Evolutionary conservation across 176 grass and related monocot genomes (phyloP), one percentile per base, ranked within the genome.

Genomic region (Triticum dicoccoides): DNA sequence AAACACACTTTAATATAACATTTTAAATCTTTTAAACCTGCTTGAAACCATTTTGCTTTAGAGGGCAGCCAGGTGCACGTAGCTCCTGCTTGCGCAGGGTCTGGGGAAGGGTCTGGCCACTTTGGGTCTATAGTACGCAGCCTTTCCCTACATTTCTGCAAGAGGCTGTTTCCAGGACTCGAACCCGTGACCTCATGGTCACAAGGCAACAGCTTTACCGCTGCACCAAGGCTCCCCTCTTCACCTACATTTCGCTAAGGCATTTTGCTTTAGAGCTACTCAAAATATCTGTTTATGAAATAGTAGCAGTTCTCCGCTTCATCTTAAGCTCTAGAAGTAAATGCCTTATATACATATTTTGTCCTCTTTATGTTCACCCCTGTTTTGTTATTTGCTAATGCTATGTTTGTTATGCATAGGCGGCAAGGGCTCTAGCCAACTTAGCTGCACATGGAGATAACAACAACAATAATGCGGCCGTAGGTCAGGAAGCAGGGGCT

Each of bases 391-490:
- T 37, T 84, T 77, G 68, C 66, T 87, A 69, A 89, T 87, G 6
- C 27, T 67, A 13, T 77, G 74, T 21, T 69, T 74, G 62, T 81
- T 73, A 61, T 84, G 34, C 69, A 34, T 86, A 99, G 97, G 92
- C 94, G 82, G 97, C 97, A 90, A 90, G 97, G 79, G 97, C 94
- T 78, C 91, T 99, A 80, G 97, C 97, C 80, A 99, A 99, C 90
- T 94, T 99, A 86, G 97, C 97, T 52, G 97, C 94, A 65, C 97
- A 99, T 93, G 97, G 97, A 79, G 97, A 99, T 80, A 99, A 89
- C 86, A 99, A 99, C 79, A 89, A 80, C 41, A 99, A 97, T 80
- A 99, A 99, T 93, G 94, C 94, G 21, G 87, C 97, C 74, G 97
- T 99, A 54, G 97, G 94, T 64, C 94, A 99, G 78, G 97, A 99